These are phyloP conservation scores for Erysimum cheiranthoides DNA, from an alignment of 345 rosid genomes.

Conservation along the genomic window DNA sequence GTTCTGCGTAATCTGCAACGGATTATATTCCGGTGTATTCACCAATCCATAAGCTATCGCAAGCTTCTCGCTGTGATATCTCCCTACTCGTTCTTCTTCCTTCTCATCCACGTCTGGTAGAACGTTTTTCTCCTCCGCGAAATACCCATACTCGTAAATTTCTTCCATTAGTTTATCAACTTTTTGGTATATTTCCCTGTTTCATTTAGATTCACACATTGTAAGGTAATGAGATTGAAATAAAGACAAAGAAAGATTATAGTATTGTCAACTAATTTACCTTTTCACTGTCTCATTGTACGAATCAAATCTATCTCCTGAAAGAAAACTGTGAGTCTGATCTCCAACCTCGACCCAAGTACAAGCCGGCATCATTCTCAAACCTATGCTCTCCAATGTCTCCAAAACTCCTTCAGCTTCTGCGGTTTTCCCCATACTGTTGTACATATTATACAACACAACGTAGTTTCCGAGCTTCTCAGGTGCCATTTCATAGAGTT, in stretches of 20 bases:
- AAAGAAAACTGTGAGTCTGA: slow-evolving; percentile 60
- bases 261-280: background rate
- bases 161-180: slow-evolving; percentile 69
- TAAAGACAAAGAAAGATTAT: background rate
- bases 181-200: slow-evolving; percentile 62
- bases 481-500: slow-evolving; percentile 80
- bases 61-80: slow-evolving; percentile 81
- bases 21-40: slow-evolving; percentile 56
- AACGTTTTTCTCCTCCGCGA: slow-evolving; percentile 52
- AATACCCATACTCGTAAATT: slow-evolving; percentile 61
- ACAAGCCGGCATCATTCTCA: slow-evolving; percentile 74
- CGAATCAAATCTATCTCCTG: slow-evolving; percentile 64
- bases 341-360: slow-evolving; percentile 80
- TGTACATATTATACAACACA: slow-evolving; percentile 80
- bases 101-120: slow-evolving; percentile 80
- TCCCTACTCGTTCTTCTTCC: slow-evolving; percentile 47
- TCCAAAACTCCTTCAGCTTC: slow-evolving; percentile 74
- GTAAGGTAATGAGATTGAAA: background rate
- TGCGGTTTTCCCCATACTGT: slow-evolving; percentile 63
- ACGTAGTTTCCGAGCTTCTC: slow-evolving; percentile 78
- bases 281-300: slow-evolving; percentile 42
- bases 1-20: slow-evolving; percentile 79
- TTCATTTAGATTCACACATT: slow-evolving; percentile 9
- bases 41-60: slow-evolving; percentile 83
- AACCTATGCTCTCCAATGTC: slow-evolving; percentile 71